Base-by-base conservation (phyloP, 345 rosid genomes). In the Hirschfeldia incana region DNA sequence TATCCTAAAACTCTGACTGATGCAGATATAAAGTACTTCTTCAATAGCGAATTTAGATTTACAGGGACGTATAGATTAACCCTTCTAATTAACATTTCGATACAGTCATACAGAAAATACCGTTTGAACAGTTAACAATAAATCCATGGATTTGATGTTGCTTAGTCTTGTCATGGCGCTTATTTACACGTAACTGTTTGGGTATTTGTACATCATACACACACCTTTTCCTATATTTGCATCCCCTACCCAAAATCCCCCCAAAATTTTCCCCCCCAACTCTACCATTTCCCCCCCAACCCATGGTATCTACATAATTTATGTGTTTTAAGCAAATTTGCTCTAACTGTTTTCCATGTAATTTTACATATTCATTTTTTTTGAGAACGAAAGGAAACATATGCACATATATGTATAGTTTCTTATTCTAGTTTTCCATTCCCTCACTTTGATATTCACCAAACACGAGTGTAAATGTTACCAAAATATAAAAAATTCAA, bases 391-490 rank as follows among this genome's bases (percentile, higher is more conserved):
- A 21, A 21, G 1, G 21, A 21, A 21, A 21, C 21, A 21, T 21
- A 21, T 21, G 21, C 21, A 21, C 21, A 1, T 21, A 21, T 21
- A 21, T 21, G 21, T 21, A 21, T 21, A 21, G 21, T 21, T 21
- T 21, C 21, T 21, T 21, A 21, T 21, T 21, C 21, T 21, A 21
- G 16, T 49, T 34, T 34, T 34, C 37, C 8, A 16, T 16, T 65
- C 11, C 1, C 6, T 7, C 36, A 8, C 3, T 16, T 26, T 68
- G 49, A 76, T 60, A 15, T 55, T 37, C 21, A 60, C 36, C 36
- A 44, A n/a, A 46, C 75, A 60, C 26, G 75, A 46, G 8, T 36
- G 75, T 17, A 21, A 70, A 26, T 77, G 70, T 70, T 29, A 32
- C n/a, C 12, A 60, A 39, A 34, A 26, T 33, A n/a, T 37, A 42